Base-by-base conservation (phyloP, 352 stramenopile species). In the Globisporangium emineosum region DNA sequence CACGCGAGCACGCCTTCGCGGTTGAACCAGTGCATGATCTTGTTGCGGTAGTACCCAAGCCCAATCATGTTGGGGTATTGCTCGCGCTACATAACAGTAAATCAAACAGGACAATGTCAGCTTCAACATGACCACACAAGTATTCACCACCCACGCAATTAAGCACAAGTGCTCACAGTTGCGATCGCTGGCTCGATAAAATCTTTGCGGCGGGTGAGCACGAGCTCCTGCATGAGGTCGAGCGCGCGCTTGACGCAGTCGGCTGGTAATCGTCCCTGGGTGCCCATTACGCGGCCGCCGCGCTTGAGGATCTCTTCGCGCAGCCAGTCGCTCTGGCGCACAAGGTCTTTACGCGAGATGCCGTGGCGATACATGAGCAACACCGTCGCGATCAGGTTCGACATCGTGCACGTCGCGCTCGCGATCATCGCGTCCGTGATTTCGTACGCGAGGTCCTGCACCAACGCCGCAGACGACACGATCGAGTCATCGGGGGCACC, bases 21-120 rank as follows among this genome's bases (percentile, higher is more conserved):
- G 69, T 88, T 86, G 66, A 95, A 95, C 86, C 83, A 93, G 70
- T 95, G 86, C 58, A 95, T 65, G 21, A 95, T 66, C 65, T 95
- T 95, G 70, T 95, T 95, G 68, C 86, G 83, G 72, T 95, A 95
- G 66, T 93, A 92, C 12, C 86, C 86, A 2, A 95, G 72, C 3
- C 84, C 84, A 64, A 95, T 93, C 81, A 93, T 91, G 71, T 95
- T 95, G 15, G 72, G 71, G 65, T 93, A 93, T 71, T 91, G 78
- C 50, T 93, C 86, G 8, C 82, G 77, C 83, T 91, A 54, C 32
- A 37, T 4, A n/a, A 12, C 23, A 51, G 5, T 65, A 56, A 40
- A 33, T 30, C 52, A 71, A n/a, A 55, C 57, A 17, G 51, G 27
- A 49, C 23, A 45, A 21, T 67, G 66, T 55, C 35, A 60, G 47